Percentiles rank a stretch among this genome's conserved stretches.
Evolutionary conservation across 495 filamentous ascomycete species (phyloP).

Genomic region (Neurospora sp.): DNA sequence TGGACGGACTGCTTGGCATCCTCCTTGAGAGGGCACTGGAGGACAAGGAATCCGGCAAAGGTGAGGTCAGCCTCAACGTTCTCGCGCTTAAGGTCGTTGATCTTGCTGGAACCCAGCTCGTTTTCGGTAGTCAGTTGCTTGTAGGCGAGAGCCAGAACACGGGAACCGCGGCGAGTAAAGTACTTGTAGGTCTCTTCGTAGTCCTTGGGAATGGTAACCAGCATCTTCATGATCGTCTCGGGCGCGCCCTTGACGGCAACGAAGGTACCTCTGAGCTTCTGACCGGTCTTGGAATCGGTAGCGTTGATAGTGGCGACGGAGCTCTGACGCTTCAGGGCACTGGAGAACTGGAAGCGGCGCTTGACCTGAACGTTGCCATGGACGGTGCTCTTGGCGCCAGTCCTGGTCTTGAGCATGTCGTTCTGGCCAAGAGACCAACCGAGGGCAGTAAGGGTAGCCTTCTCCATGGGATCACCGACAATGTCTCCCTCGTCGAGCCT

Average conservation of each 20-base stretch:
- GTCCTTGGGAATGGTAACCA: slow-evolving; percentile 68
- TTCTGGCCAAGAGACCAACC: slow-evolving; percentile 87
- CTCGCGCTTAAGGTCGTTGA: slow-evolving; percentile 89
- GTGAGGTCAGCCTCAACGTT: slow-evolving; percentile 75
- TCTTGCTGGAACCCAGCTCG: slow-evolving; percentile 69
- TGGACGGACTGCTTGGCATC: slow-evolving; percentile 87
- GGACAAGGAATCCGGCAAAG: slow-evolving; percentile 92
- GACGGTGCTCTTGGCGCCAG: slow-evolving; percentile 33
- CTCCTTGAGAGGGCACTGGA: slow-evolving; percentile 93
- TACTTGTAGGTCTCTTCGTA: slow-evolving; percentile 99
- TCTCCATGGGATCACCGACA: slow-evolving; percentile 98
- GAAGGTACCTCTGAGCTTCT: slow-evolving; percentile 71
- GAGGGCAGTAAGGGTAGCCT: slow-evolving; percentile 79
- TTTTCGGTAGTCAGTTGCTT: slow-evolving; percentile 73
- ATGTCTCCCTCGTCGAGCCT: slow-evolving; percentile 95
- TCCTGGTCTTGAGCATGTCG: slow-evolving; percentile 57
- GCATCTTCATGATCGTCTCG: slow-evolving; percentile 90
- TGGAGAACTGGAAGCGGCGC: slow-evolving; percentile 96
- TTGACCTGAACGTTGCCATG: slow-evolving; percentile 73
- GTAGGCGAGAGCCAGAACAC: slow-evolving; percentile 89
- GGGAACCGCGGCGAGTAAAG: slow-evolving; percentile 88
- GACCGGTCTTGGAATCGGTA: slow-evolving; percentile 56
- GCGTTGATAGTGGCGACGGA: slow-evolving; percentile 74
- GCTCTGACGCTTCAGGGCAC: slow-evolving; percentile 88
- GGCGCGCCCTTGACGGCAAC: slow-evolving; percentile 94